These are phyloP conservation scores for Harrya chromipes DNA, from an alignment of 768 basidiomycete genomes.

Conservation along the genomic window DNA sequence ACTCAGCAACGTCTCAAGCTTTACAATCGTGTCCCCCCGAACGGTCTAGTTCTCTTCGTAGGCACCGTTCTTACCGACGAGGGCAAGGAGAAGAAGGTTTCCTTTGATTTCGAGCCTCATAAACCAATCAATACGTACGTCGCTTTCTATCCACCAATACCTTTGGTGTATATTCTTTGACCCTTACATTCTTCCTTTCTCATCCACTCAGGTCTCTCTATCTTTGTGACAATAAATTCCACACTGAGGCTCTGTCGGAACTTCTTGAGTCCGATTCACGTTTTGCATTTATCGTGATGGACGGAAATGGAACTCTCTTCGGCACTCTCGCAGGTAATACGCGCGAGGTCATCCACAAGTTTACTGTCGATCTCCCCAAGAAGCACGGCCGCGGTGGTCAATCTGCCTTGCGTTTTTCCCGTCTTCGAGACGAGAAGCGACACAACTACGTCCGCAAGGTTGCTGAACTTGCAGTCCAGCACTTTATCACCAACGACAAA, in stretches of 20 bases:
- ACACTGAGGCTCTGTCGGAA: slow-evolving; percentile 95
- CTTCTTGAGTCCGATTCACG: slow-evolving; percentile 95
- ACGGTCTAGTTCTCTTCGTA: slow-evolving; percentile 96
- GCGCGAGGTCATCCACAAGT: slow-evolving; percentile 96
- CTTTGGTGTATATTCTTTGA: not conserved
- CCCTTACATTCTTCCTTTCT: not conserved
- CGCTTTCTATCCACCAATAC: not conserved
- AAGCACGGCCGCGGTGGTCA: slow-evolving; percentile 99
- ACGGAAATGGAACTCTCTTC: slow-evolving; percentile 96
- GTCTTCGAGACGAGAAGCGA: slow-evolving; percentile 97
- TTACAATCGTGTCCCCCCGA: slow-evolving; percentile 94
- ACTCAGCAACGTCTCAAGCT: slow-evolving; percentile 97
- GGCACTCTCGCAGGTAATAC: slow-evolving; percentile 96
- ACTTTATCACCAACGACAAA: slow-evolving; percentile 97
- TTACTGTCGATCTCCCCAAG: slow-evolving; percentile 98
- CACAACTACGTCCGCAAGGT: slow-evolving; percentile 99
- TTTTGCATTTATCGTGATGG: slow-evolving; percentile 99
- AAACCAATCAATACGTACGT: slow-evolving; percentile 98
- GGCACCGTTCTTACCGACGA: slow-evolving; percentile 98
- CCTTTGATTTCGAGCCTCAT: slow-evolving; percentile 97
- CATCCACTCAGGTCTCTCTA: slow-evolving; percentile 74
- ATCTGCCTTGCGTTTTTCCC: slow-evolving; percentile 98
- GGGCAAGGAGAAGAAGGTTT: slow-evolving; percentile 99
- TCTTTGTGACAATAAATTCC: slow-evolving; percentile 99
- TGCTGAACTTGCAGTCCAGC: slow-evolving; percentile 94